Conservation (phyloP, 2,329 filamentous ascomycete genomes). For the Pseudocercospora fijiensis region DNA sequence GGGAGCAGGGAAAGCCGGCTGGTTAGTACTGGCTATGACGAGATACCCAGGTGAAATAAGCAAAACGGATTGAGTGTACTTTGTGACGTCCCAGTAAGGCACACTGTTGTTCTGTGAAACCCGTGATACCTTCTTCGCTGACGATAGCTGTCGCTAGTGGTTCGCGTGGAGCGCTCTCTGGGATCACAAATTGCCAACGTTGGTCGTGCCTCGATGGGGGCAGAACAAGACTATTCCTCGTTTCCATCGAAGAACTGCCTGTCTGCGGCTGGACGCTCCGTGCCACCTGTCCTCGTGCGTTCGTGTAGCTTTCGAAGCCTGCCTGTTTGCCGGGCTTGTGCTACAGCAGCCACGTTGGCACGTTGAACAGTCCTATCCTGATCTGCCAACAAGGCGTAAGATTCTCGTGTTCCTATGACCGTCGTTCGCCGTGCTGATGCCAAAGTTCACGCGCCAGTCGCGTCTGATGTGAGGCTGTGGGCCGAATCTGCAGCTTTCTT, state of each 20-base stretch:
- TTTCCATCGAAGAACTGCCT: background rate
- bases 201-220: no score
- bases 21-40: constrained; percentile 1
- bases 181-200: no score
- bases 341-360: background rate
- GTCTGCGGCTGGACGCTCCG: background rate
- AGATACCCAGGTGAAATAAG: constrained; percentile 7
- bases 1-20: background rate
- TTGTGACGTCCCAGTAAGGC: constrained; percentile 1
- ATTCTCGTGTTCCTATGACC: background rate
- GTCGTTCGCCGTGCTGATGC: background rate
- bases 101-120: background rate
- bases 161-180: no score
- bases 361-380: background rate
- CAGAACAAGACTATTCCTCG: no score
- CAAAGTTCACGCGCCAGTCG: background rate
- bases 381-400: background rate
- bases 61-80: background rate
- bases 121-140: background rate
- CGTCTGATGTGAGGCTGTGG: background rate
- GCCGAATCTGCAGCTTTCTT: background rate
- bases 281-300: background rate
- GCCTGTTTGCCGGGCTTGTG: background rate
- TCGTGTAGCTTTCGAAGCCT: constrained; percentile 1
- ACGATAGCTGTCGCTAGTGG: background rate